A percentile compares a stretch with the other conserved stretches of the same genome.
Evolutionary conservation across 2,329 filamentous ascomycete genomes (phyloP).

Genomic region (Zymoseptoria tritici): DNA sequence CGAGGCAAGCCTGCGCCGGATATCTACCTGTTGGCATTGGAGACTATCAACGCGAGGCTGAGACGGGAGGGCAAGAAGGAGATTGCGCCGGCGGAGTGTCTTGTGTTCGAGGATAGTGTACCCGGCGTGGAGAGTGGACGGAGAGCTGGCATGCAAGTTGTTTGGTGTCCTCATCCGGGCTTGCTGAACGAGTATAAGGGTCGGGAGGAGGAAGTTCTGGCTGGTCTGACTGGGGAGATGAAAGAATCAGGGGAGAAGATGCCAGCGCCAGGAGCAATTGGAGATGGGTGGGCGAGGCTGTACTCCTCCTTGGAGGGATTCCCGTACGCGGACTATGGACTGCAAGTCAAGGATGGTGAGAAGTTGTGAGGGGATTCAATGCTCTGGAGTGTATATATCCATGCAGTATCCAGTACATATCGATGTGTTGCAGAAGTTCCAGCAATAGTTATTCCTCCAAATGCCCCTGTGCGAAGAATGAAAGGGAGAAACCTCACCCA

Average conservation of each 20-base stretch:
- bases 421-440: background rate
- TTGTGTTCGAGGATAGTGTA: constrained; percentile 94
- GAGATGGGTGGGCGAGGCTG: constrained; percentile 54
- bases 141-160: constrained; percentile 85
- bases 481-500: background rate
- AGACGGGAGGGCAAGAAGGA: constrained; percentile 48
- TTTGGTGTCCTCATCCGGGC: constrained; percentile 83
- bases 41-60: constrained; percentile 73
- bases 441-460: background rate
- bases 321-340: constrained; percentile 53
- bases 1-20: constrained; percentile 92
- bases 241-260: constrained; percentile 40
- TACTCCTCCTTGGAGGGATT: constrained; percentile 50
- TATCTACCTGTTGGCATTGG: constrained; percentile 81
- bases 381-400: background rate
- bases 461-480: background rate
- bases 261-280: constrained; percentile 47
- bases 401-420: background rate
- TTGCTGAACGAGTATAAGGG: constrained; percentile 69
- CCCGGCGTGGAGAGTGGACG: constrained; percentile 86
- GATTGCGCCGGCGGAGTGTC: constrained; percentile 75
- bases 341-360: constrained; percentile 28
- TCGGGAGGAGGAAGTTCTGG: constrained; percentile 72
- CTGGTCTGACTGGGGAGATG: constrained; percentile 68
- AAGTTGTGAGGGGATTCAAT: constrained; percentile 4